These are phyloP conservation scores for Juncus inflexus DNA, from an alignment of 176 grass and related monocot species.

Conservation along the genomic window DNA sequence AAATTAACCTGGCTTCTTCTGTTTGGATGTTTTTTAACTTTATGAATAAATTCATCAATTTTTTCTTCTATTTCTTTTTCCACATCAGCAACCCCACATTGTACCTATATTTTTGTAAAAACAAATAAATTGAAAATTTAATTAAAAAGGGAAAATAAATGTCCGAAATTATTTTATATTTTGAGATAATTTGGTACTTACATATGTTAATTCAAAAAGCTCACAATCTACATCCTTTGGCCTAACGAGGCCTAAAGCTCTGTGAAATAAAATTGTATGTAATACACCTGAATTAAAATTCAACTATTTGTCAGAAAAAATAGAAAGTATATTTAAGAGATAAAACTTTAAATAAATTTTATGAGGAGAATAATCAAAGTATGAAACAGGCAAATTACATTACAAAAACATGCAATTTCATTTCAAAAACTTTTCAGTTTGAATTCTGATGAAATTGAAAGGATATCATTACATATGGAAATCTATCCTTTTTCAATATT, in stretches of 20 bases:
- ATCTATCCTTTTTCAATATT: too few species aligned
- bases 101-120: slow-evolving; percentile 20
- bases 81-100: slow-evolving; percentile 35
- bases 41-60: slow-evolving; percentile 38
- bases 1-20: slow-evolving; percentile 35
- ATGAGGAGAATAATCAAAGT: too few species aligned
- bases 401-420: too few species aligned
- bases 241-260: slow-evolving; percentile 39
- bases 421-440: too few species aligned
- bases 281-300: slow-evolving; percentile 29
- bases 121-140: slow-evolving; percentile 10
- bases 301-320: background rate
- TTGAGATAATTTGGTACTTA: slow-evolving; percentile 14
- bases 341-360: slow-evolving; percentile 1
- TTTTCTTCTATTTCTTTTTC: slow-evolving; percentile 46
- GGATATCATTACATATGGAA: too few species aligned
- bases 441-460: too few species aligned
- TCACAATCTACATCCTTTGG: slow-evolving; percentile 38
- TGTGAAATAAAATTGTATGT: slow-evolving; percentile 45
- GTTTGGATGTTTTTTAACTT: slow-evolving; percentile 37
- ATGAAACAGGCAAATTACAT: too few species aligned
- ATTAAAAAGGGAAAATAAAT: slow-evolving; percentile 5
- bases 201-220: slow-evolving; percentile 43
- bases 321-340: slow-evolving; percentile 3
- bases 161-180: background rate